Percentiles rank a stretch among this genome's conserved stretches.
These are phyloP conservation scores for Anisodus acutangulus DNA, from an alignment of 257 asterid species.

Conservation along the genomic window DNA sequence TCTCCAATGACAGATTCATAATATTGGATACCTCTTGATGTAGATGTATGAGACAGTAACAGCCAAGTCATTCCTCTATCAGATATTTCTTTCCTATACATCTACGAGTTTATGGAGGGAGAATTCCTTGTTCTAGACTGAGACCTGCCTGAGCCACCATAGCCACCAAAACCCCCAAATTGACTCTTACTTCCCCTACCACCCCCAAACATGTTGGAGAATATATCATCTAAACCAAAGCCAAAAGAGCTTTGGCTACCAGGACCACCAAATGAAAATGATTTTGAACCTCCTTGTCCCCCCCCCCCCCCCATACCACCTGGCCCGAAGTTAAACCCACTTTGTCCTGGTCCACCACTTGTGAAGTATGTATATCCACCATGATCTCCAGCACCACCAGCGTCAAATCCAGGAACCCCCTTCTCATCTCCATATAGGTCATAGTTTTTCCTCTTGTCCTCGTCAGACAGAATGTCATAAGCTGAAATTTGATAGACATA, in stretches of 20 bases:
- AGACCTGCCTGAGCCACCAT: constrained; percentile 61
- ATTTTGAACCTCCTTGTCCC: constrained; percentile 67
- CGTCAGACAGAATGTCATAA: constrained; percentile 85
- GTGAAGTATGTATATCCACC: constrained; percentile 69
- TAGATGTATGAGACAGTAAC: constrained; percentile 58
- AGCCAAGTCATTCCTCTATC: constrained; percentile 84
- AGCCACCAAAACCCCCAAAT: constrained; percentile 57
- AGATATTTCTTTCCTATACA: constrained; percentile 67
- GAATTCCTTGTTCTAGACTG: constrained; percentile 49
- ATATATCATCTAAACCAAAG: constrained; percentile 70
- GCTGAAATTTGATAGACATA: constrained; percentile 52
- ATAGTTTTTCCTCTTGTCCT: constrained; percentile 86
- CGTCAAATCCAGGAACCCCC: constrained; percentile 70
- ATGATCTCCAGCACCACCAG: constrained; percentile 59
- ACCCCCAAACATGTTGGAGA: constrained; percentile 77
- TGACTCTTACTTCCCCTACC: constrained; percentile 67
- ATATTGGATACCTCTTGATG: constrained; percentile 54
- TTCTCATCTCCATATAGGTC: constrained; percentile 92
- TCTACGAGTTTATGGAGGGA: constrained; percentile 53
- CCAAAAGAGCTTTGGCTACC: constrained; percentile 61
- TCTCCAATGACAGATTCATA: constrained; percentile 64
- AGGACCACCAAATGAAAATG: constrained; percentile 90
- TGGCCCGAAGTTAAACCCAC: constrained; percentile 76
- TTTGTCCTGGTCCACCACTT: constrained; percentile 74
- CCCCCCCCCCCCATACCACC: constrained; percentile 96